Base-by-base conservation (phyloP, 2,329 filamentous ascomycete genomes). In the Epichloe typhina region DNA sequence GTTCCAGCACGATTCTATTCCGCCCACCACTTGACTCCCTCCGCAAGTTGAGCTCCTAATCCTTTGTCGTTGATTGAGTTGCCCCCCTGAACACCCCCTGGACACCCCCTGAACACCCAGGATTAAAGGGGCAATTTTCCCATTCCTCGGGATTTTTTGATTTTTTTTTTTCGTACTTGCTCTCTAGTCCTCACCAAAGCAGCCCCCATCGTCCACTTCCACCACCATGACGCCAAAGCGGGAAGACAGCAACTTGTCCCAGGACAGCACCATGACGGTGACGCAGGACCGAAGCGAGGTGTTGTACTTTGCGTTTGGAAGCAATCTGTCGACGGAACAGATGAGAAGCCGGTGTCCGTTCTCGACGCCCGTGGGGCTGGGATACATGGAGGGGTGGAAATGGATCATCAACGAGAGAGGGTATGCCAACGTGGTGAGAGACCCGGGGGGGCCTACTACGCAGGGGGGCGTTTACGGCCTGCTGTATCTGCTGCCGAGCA, bases 301-400 rank as follows among this genome's bases (percentile, higher is more conserved):
- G 47, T 64, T 80, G 55, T 86, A 86, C 70, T 86, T 87, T 61
- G 84, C 77, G 58, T 87, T 84, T 65, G 84, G 83, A 55, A 82
- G 76, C 62, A 87, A 87, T 63, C 73, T 87, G 52, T 84, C 80
- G 62, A 73, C 73, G 1, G 65, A 72, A 31, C 83, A 86, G 64
- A 87, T 88, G 84, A 58, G 58, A 4, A 57, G 62, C 44, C 80
- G 83, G 49, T 87, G 84, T 60, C 82, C 79, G 50, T 63, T 61
- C 13, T 77, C 79, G 2, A 66, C 62, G 12, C 77, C 78, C 49
- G 61, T 79, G 6, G 80, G 79, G 42, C 67, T 84, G 47, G 83
- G 73, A 3, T 65, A 74, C 19, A 71, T 88, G 3, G 60, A 63
- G 1, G 68, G 69, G 40, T 84, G 80, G 70, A 67, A 64, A 43